Conservation (phyloP, 1,284 basidiomycete species). For the Malassezia slooffiae region DNA sequence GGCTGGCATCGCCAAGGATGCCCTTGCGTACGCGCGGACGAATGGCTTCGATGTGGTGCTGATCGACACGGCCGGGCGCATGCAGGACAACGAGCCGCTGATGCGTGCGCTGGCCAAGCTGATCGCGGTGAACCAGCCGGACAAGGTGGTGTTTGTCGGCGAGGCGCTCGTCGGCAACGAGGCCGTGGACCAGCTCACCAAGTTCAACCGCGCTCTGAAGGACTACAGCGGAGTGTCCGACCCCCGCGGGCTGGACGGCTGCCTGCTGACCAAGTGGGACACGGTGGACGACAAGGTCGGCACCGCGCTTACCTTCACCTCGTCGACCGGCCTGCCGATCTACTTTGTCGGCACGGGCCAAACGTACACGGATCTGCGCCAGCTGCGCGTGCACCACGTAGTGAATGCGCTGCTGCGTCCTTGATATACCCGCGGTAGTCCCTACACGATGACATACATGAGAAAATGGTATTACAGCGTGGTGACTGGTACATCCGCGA, state of each 20-base stretch:
- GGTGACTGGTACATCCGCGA: no score
- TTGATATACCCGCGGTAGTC: not conserved
- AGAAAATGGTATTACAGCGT: no score
- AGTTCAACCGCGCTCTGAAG: constrained; percentile 41
- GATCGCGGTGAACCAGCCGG: constrained; percentile 40
- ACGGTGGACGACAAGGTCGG: constrained; percentile 45
- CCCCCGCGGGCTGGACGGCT: constrained; percentile 40
- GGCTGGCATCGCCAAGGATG: constrained; percentile 90
- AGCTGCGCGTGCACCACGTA: constrained; percentile 41
- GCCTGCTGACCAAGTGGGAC: constrained; percentile 46
- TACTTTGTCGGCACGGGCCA: constrained; percentile 45
- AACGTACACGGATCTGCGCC: constrained; percentile 44
- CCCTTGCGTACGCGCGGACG: constrained; percentile 53
- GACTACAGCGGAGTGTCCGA: constrained; percentile 42
- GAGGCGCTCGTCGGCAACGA: constrained; percentile 46
- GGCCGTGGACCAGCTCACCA: constrained; percentile 43
- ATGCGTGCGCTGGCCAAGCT: constrained; percentile 44
- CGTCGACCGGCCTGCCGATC: constrained; percentile 42
- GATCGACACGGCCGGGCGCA: constrained; percentile 45
- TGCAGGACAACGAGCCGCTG: constrained; percentile 47
- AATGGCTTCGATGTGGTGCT: constrained; percentile 42
- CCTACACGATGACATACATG: no score
- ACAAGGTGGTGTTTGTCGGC: constrained; percentile 46
- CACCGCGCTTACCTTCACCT: constrained; percentile 39
- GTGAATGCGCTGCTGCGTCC: constrained; percentile 42